Evolutionary conservation across 176 grass and related monocot species (phyloP).

Genomic region (Thinopyrum elongatum): DNA sequence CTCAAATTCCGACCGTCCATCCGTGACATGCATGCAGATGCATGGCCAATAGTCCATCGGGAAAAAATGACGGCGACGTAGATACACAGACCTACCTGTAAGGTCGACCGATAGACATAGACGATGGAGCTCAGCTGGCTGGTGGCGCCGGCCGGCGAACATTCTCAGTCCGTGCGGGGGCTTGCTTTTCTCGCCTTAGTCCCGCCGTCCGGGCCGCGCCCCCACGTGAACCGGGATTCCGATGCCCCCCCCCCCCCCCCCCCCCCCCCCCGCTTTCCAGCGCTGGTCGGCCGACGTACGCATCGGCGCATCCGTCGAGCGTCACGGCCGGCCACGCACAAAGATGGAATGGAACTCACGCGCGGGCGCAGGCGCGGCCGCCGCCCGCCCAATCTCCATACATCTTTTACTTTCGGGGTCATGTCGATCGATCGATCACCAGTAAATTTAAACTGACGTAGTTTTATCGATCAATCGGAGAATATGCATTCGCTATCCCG

Average conservation of each 20-base stretch:
- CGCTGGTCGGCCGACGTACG: background rate
- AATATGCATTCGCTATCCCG: too few species aligned
- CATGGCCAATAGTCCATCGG: background rate
- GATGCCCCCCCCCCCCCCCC: too few species aligned
- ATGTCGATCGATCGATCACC: background rate
- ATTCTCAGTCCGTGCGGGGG: background rate
- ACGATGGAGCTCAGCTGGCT: background rate
- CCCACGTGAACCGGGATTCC: slow-evolving; percentile 48
- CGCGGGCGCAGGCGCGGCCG: too few species aligned
- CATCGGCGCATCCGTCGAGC: background rate
- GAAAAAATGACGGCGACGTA: background rate
- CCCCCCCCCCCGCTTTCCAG: slow-evolving; percentile 15
- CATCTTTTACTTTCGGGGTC: background rate
- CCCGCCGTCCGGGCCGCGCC: background rate
- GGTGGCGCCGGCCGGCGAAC: background rate
- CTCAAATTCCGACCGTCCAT: background rate
- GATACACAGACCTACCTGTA: background rate
- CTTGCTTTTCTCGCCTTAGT: slow-evolving; percentile 17
- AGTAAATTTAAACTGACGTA: background rate
- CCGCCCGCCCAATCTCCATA: background rate
- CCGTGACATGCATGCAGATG: background rate
- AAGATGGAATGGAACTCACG: background rate
- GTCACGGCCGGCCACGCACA: background rate
- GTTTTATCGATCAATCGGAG: background rate
- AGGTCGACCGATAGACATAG: background rate